Conservation (phyloP, 192 early-diverging fungal species). For the Coemansia sp. region DNA sequence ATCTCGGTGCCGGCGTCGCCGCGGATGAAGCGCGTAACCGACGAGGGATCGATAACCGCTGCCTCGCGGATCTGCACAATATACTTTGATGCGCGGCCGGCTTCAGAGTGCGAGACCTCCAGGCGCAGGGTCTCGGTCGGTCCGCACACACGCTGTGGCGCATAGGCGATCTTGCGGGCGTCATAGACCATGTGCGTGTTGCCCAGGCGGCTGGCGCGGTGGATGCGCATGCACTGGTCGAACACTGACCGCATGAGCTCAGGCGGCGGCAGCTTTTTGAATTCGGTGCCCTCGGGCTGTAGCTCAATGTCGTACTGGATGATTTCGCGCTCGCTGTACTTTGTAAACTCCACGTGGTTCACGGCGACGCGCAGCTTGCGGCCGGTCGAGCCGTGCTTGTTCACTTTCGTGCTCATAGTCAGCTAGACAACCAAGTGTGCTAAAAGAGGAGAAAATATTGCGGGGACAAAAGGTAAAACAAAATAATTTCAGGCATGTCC, state of each 20-base stretch:
- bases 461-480: too few relatives aligned
- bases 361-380: slow-evolving; percentile 38
- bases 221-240: slow-evolving; percentile 46
- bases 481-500: too few relatives aligned
- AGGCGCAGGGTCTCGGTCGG: slow-evolving; percentile 58
- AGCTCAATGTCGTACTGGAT: slow-evolving; percentile 88
- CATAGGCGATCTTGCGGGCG: slow-evolving; percentile 79
- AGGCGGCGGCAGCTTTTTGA: slow-evolving; percentile 33
- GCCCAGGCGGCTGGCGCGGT: slow-evolving; percentile 55
- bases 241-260: slow-evolving; percentile 71
- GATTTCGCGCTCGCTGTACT: slow-evolving; percentile 63
- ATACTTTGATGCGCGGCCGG: slow-evolving; percentile 55
- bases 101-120: slow-evolving; percentile 44
- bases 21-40: slow-evolving; percentile 26
- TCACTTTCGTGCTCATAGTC: neutral
- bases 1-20: slow-evolving; percentile 14
- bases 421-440: too few relatives aligned
- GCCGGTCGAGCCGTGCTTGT: neutral
- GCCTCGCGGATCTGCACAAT: slow-evolving; percentile 56
- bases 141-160: slow-evolving; percentile 73
- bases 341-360: slow-evolving; percentile 79
- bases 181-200: slow-evolving; percentile 77
- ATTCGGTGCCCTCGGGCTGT: slow-evolving; percentile 49
- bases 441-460: too few relatives aligned
- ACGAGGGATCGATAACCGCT: slow-evolving; percentile 57